These are phyloP conservation scores for Planoprotostelium fungivorum DNA, from an alignment of 78 protist species.

Conservation along the genomic window DNA sequence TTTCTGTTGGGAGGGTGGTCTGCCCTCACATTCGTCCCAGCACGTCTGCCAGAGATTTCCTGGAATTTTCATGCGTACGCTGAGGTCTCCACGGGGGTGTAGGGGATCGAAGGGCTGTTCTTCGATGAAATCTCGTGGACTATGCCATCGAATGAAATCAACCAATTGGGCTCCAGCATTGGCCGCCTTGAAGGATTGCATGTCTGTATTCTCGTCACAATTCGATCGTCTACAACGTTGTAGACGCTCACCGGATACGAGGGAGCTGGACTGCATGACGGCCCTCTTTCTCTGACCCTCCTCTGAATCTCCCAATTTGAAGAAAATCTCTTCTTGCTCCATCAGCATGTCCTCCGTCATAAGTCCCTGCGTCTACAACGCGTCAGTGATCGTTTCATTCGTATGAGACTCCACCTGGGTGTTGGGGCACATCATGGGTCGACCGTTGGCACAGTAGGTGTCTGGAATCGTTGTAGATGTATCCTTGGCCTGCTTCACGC, in stretches of 20 bases:
- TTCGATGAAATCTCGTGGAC: neutral
- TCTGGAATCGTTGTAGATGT: neutral
- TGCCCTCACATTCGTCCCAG: neutral
- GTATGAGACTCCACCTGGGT: neutral
- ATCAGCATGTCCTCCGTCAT: neutral
- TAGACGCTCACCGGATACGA: neutral
- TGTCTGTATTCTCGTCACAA: too few species aligned
- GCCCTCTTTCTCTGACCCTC: neutral
- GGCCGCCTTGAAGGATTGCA: neutral
- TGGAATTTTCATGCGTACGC: neutral
- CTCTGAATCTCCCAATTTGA: neutral
- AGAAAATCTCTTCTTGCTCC: neutral
- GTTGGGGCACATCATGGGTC: neutral
- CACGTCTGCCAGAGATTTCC: constrained; percentile 1
- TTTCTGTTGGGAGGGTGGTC: neutral
- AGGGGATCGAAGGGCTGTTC: neutral
- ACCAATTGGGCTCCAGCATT: neutral
- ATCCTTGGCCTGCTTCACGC: neutral
- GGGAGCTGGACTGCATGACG: neutral
- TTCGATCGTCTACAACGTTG: too few species aligned
- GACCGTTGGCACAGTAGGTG: neutral
- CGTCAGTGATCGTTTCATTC: neutral
- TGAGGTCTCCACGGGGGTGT: neutral
- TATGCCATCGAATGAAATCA: neutral
- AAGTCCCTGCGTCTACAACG: neutral